Evolutionary conservation across 1,139 yeast genomes (phyloP).

Genomic region (Pichia terricola): DNA sequence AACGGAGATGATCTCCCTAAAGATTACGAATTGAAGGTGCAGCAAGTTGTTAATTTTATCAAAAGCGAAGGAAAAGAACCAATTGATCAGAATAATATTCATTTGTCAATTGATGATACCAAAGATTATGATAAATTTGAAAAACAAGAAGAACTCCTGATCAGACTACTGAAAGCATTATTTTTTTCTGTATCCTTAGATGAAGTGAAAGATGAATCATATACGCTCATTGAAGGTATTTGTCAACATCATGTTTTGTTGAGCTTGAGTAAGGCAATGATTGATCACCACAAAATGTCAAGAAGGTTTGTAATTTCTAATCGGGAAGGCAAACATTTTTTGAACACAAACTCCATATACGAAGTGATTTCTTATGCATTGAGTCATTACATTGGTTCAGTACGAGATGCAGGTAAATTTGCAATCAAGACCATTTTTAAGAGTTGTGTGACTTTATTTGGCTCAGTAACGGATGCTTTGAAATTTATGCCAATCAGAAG

Average conservation of each 20-base stretch:
- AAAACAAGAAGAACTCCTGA: constrained; percentile 51
- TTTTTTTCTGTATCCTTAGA: constrained; percentile 71
- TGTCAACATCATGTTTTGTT: constrained; percentile 74
- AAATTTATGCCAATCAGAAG: constrained; percentile 68
- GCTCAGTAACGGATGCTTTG: constrained; percentile 53
- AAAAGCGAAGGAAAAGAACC: constrained; percentile 22
- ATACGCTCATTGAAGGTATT: constrained; percentile 48
- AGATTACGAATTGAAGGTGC: constrained; percentile 38
- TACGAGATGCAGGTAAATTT: constrained; percentile 60
- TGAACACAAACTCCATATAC: constrained; percentile 62
- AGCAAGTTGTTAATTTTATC: constrained; percentile 38
- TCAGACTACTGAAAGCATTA: constrained; percentile 55
- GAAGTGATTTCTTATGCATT: constrained; percentile 73
- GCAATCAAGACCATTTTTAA: constrained; percentile 55
- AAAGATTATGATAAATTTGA: constrained; percentile 42
- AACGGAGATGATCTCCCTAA: constrained; percentile 58
- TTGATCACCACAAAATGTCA: constrained; percentile 61
- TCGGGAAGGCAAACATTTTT: constrained; percentile 64
- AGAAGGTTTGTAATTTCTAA: constrained; percentile 68
- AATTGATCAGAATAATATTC: constrained; percentile 20
- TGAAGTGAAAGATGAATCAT: constrained; percentile 65
- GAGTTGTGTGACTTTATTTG: constrained; percentile 60
- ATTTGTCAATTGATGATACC: constrained; percentile 35
- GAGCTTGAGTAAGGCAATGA: constrained; percentile 64
- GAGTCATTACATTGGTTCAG: constrained; percentile 65